These are phyloP conservation scores for Bretziella fagacearum DNA, from an alignment of 2,329 filamentous ascomycete species.

Conservation along the genomic window DNA sequence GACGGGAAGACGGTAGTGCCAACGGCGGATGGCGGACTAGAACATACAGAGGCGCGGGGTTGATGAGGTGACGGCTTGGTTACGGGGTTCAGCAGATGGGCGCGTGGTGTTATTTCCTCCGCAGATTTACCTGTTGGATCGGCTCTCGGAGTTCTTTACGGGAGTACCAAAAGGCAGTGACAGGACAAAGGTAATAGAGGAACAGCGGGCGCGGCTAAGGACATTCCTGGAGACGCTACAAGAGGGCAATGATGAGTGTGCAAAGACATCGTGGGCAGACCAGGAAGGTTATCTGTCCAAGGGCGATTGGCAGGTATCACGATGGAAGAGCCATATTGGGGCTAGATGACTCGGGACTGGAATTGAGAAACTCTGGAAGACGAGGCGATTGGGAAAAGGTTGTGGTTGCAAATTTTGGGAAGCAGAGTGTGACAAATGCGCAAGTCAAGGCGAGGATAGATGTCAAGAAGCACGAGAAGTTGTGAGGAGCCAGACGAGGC, in stretches of 20 bases:
- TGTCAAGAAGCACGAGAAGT: background rate
- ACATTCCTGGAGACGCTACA: slow-evolving; percentile 26
- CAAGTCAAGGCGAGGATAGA: slow-evolving; percentile 5
- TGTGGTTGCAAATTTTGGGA: slow-evolving; percentile 24
- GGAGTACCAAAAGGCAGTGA: slow-evolving; percentile 14
- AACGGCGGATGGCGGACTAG: slow-evolving; percentile 50
- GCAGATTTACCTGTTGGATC: slow-evolving; percentile 56
- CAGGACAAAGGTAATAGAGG: slow-evolving; percentile 26
- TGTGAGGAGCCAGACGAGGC: slow-evolving; percentile 2
- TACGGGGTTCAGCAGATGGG: slow-evolving; percentile 42
- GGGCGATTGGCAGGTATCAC: slow-evolving; percentile 28
- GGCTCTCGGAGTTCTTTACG: slow-evolving; percentile 29
- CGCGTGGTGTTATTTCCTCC: slow-evolving; percentile 80
- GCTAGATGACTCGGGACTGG: slow-evolving; percentile 40
- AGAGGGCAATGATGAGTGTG: slow-evolving; percentile 26
- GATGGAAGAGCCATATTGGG: slow-evolving; percentile 36
- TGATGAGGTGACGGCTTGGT: slow-evolving; percentile 51
- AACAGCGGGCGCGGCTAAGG: slow-evolving; percentile 32
- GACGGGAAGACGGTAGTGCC: slow-evolving; percentile 40
- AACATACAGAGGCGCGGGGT: slow-evolving; percentile 64
- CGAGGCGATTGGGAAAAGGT: slow-evolving; percentile 43
- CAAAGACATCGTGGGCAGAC: slow-evolving; percentile 36
- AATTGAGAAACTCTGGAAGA: slow-evolving; percentile 31
- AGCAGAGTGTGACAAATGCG: slow-evolving; percentile 1
- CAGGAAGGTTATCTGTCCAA: slow-evolving; percentile 47